These are phyloP conservation scores for Suillus subluteus DNA, from an alignment of 768 basidiomycete genomes.

Conservation along the genomic window DNA sequence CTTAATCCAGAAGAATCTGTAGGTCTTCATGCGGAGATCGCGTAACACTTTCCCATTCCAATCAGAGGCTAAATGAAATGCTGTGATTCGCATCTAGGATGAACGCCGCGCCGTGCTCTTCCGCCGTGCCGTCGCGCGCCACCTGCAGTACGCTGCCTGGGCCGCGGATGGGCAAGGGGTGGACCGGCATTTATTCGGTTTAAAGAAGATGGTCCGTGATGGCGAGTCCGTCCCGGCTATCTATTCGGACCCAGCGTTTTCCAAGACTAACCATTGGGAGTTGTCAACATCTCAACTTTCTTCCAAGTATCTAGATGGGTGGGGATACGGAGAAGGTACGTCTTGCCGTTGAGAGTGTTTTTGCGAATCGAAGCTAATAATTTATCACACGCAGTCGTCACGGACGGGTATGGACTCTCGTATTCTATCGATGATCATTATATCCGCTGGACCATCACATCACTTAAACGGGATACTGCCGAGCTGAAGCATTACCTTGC, in stretches of 20 bases:
- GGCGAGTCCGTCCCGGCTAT: conserved; percentile 76
- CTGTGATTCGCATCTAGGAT: conserved; percentile 41
- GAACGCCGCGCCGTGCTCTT: conserved; percentile 66
- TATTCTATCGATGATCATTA: conserved; percentile 87
- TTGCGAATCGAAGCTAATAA: neutral
- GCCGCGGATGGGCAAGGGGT: conserved; percentile 95
- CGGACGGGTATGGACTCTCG: conserved; percentile 89
- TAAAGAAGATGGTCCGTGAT: conserved; percentile 78
- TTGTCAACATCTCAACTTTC: conserved; percentile 89
- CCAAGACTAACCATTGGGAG: conserved; percentile 85
- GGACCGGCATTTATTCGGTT: conserved; percentile 92
- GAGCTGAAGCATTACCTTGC: conserved; percentile 71
- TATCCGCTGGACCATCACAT: conserved; percentile 92
- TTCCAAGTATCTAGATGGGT: conserved; percentile 82
- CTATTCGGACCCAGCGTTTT: conserved; percentile 73
- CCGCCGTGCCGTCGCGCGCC: conserved; percentile 75
- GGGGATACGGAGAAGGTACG: conserved; percentile 96
- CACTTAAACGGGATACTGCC: conserved; percentile 54
- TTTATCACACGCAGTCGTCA: conserved; percentile 64
- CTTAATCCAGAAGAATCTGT: conserved; percentile 55
- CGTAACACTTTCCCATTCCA: conserved; percentile 2
- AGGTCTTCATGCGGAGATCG: conserved; percentile 25
- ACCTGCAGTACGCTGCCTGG: conserved; percentile 87
- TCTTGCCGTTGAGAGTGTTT: conserved; percentile 11
- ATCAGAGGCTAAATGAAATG: conserved; percentile 7